Evolutionary conservation across 768 basidiomycete species (phyloP).

Genomic region (Terana coerulea): DNA sequence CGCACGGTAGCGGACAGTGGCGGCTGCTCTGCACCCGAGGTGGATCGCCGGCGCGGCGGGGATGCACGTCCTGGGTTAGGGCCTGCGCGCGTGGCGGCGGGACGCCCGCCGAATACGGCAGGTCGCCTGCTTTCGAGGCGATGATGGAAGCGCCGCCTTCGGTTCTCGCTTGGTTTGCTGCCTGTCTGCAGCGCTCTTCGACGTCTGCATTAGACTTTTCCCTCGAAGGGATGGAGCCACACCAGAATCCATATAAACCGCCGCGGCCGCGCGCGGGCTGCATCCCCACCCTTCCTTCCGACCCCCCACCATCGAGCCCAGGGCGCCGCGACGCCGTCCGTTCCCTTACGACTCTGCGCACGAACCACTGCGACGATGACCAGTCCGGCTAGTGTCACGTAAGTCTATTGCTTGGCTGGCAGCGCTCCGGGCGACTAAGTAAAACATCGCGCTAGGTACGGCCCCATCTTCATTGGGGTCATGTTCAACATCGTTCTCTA

Average conservation of each 20-base stretch:
- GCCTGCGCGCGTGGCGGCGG: no score
- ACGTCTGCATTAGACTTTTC: neutral
- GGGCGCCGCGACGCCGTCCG: neutral
- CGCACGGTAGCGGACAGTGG: no score
- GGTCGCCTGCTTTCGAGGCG: no score
- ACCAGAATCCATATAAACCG: no score
- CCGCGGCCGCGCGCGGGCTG: neutral
- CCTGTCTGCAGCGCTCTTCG: neutral
- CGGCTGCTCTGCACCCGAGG: no score
- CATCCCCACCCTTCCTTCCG: neutral
- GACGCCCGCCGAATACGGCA: no score
- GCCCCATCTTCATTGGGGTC: slow-evolving; percentile 47
- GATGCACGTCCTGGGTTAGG: no score
- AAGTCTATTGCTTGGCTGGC: neutral
- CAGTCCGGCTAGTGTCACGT: slow-evolving; percentile 6
- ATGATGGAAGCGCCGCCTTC: neutral
- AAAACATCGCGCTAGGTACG: slow-evolving; percentile 34
- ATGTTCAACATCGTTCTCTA: slow-evolving; percentile 43
- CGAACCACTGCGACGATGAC: neutral
- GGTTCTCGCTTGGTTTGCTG: neutral
- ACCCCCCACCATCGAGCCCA: neutral
- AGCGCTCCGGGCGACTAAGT: no score
- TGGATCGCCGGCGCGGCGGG: no score
- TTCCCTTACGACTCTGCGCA: neutral
- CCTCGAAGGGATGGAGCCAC: no score